phyloP scores from a whole-genome alignment of 305 asterid genomes.

The Solanum hybrid region DNA sequence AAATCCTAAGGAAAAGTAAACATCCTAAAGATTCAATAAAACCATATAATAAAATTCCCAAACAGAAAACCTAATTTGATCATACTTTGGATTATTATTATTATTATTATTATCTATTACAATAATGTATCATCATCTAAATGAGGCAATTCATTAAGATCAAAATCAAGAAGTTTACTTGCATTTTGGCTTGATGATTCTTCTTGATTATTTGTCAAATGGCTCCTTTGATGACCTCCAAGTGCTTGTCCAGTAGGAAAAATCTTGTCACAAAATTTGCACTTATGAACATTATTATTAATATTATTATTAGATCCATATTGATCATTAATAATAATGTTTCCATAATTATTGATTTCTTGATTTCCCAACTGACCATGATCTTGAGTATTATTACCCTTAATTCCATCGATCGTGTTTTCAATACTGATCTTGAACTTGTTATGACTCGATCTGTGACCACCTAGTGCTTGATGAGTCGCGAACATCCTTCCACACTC shows the following conservation, averaged over 20 bases:
- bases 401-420: conserved; percentile 11
- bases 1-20: neutral
- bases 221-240: conserved; percentile 19
- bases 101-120: neutral
- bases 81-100: neutral
- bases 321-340: neutral
- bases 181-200: neutral
- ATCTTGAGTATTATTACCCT: neutral
- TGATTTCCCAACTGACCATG: neutral
- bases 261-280: conserved; percentile 2
- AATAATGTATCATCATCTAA: neutral
- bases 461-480: conserved; percentile 46
- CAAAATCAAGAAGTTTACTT: conserved; percentile 15
- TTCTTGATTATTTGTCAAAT: neutral
- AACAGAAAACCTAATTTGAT: neutral
- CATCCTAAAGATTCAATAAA: neutral
- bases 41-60: neutral
- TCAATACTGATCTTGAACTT: conserved; percentile 24
- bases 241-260: conserved; percentile 11
- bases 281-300: neutral
- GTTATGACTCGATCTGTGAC: conserved; percentile 49
- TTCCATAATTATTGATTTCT: neutral
- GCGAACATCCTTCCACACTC: conserved; percentile 21
- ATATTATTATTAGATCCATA: neutral
- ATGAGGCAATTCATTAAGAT: conserved; percentile 37